phyloP scores from a whole-genome alignment of 163 green algal genomes.

The Scenedesmus sp. region DNA sequence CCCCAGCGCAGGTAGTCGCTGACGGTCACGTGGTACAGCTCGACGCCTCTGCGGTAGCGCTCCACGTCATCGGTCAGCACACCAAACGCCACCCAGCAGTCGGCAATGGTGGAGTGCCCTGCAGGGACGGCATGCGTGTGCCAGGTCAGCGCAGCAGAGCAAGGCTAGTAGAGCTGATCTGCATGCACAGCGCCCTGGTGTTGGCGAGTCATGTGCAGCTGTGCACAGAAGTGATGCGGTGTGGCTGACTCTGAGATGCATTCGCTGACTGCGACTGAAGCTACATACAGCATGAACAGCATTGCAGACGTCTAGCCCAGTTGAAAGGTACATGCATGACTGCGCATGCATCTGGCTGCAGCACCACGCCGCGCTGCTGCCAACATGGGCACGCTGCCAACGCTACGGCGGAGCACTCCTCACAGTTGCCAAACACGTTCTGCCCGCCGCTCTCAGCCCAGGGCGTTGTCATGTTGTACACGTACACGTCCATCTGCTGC shows the following conservation, averaged over 20 bases:
- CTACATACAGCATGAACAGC: background rate
- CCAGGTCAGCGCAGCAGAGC: background rate
- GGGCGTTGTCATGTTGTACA: background rate
- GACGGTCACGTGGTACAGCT: background rate
- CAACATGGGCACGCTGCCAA: background rate
- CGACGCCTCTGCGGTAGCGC: background rate
- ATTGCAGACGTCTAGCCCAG: background rate
- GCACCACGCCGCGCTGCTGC: background rate
- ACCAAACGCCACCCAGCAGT: slow-evolving; percentile 27
- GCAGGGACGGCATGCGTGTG: background rate
- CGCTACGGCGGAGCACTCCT: background rate
- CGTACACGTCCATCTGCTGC: slow-evolving; percentile 21
- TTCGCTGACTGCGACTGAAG: too few relatives aligned
- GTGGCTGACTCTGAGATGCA: too few relatives aligned
- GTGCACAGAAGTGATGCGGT: too few relatives aligned
- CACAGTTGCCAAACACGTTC: slow-evolving; percentile 18
- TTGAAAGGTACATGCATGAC: too few relatives aligned
- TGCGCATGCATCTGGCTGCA: background rate
- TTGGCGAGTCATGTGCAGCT: too few relatives aligned
- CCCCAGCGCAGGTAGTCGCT: slow-evolving; percentile 34
- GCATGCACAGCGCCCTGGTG: too few relatives aligned
- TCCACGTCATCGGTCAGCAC: slow-evolving; percentile 20
- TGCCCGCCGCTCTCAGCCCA: background rate
- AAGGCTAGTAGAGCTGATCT: background rate
- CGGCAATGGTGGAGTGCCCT: slow-evolving; percentile 40